Evolutionary conservation across 2,329 filamentous ascomycete species (phyloP).

Genomic region (Periconia sp.): DNA sequence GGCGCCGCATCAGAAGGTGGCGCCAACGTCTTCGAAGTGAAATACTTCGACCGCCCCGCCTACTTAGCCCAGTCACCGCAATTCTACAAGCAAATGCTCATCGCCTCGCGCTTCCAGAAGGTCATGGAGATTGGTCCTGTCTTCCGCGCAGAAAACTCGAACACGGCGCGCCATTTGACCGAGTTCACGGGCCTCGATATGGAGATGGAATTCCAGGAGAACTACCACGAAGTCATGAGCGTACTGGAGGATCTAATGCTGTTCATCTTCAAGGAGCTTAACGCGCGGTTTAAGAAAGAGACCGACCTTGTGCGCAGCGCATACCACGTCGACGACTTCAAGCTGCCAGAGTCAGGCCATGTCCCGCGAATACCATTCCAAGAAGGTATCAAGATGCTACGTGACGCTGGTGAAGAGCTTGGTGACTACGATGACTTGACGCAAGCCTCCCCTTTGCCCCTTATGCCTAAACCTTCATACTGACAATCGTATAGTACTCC

Average conservation of each 20-base stretch:
- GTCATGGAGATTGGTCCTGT: slow-evolving; percentile 82
- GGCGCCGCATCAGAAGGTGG: slow-evolving; percentile 92
- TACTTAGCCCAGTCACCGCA: slow-evolving; percentile 82
- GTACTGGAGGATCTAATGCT: slow-evolving; percentile 77
- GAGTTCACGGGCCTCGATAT: slow-evolving; percentile 90
- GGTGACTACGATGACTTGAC: slow-evolving; percentile 79
- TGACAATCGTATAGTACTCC: slow-evolving; percentile 60
- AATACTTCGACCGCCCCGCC: slow-evolving; percentile 86
- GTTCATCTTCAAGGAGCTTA: slow-evolving; percentile 78
- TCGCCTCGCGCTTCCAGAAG: slow-evolving; percentile 77
- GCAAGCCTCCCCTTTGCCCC: slow-evolving; percentile 22
- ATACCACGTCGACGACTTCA: slow-evolving; percentile 79
- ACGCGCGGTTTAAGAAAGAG: slow-evolving; percentile 70
- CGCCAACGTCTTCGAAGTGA: slow-evolving; percentile 86
- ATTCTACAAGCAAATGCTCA: slow-evolving; percentile 87
- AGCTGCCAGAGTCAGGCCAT: slow-evolving; percentile 75
- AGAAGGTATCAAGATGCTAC: slow-evolving; percentile 77
- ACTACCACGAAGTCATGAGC: slow-evolving; percentile 76
- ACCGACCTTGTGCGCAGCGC: slow-evolving; percentile 73
- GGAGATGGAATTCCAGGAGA: slow-evolving; percentile 84
- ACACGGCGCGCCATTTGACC: slow-evolving; percentile 84
- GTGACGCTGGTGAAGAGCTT: slow-evolving; percentile 78
- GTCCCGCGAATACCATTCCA: slow-evolving; percentile 79
- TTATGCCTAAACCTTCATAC: slow-evolving; percentile 1
- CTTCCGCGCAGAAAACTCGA: slow-evolving; percentile 85